Evolutionary conservation across 2,329 filamentous ascomycete species (phyloP).

Genomic region (Rugonectria rugulosa): DNA sequence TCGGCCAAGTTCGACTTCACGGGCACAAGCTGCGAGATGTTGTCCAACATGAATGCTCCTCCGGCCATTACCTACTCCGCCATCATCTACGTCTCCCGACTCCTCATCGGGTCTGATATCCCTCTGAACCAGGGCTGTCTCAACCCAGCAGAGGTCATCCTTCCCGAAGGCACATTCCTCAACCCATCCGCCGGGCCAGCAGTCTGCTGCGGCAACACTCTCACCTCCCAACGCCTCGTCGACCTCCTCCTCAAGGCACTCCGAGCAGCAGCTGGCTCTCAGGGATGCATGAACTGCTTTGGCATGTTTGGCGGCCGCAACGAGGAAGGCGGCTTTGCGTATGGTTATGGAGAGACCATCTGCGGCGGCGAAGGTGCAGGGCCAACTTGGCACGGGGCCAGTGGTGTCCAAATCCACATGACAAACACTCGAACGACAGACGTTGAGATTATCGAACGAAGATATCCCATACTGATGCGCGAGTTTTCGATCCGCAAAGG

Average conservation of each 20-base stretch:
- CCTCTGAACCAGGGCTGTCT: constrained; percentile 58
- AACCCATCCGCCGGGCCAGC: constrained; percentile 41
- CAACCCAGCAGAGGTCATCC: constrained; percentile 28
- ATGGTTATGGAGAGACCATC: constrained; percentile 45
- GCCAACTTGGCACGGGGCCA: constrained; percentile 35
- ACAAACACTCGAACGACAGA: constrained; percentile 46
- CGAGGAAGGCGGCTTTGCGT: constrained; percentile 30
- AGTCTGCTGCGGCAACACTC: constrained; percentile 41
- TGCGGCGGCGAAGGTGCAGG: constrained; percentile 41
- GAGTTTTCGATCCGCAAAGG: constrained; percentile 39
- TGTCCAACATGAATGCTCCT: constrained; percentile 46
- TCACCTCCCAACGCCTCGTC: constrained; percentile 42
- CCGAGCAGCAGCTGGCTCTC: constrained; percentile 74
- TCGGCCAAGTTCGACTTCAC: constrained; percentile 65
- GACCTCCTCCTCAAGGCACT: constrained; percentile 81
- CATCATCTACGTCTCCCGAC: constrained; percentile 38
- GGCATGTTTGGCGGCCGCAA: constrained; percentile 70
- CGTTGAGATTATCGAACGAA: constrained; percentile 42
- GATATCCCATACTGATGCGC: constrained; percentile 41
- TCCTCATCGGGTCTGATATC: constrained; percentile 40
- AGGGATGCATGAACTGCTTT: constrained; percentile 80
- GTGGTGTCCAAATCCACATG: constrained; percentile 44
- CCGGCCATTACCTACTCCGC: constrained; percentile 46
- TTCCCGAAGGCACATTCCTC: constrained; percentile 39
- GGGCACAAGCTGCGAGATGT: constrained; percentile 44